A percentile compares a stretch with the other conserved stretches of the same genome.
Conservation (phyloP, 2,329 filamentous ascomycete genomes). For the Arthrobotrys pseudoclavata region DNA sequence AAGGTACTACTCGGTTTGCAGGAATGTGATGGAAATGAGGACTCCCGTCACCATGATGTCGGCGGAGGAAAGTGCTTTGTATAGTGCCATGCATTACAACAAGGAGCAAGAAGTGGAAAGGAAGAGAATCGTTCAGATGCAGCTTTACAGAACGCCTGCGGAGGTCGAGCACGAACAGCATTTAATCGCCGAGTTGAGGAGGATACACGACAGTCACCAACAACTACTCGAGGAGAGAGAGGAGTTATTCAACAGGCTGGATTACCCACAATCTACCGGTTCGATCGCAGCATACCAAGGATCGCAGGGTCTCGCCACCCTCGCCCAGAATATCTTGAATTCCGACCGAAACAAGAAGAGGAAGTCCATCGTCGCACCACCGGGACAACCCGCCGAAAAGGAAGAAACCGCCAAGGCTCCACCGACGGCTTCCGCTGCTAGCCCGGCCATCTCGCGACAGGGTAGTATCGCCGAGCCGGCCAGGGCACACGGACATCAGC, state of each 20-base stretch:
- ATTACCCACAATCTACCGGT: constrained; percentile 79
- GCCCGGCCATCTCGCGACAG: constrained; percentile 67
- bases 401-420: constrained; percentile 70
- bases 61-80: constrained; percentile 81
- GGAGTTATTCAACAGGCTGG: constrained; percentile 87
- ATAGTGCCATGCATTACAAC: constrained; percentile 92
- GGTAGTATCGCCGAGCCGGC: constrained; percentile 71
- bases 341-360: constrained; percentile 92
- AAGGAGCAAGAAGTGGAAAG: constrained; percentile 81
- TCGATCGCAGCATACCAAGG: constrained; percentile 84
- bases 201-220: constrained; percentile 88
- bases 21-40: constrained; percentile 82
- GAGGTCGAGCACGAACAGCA: constrained; percentile 94
- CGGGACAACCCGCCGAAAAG: constrained; percentile 68
- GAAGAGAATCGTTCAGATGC: constrained; percentile 85
- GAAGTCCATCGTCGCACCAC: constrained; percentile 71
- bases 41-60: constrained; percentile 90
- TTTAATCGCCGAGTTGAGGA: constrained; percentile 87
- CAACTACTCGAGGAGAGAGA: constrained; percentile 88
- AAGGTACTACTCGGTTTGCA: constrained; percentile 88
- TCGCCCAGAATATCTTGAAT: constrained; percentile 81
- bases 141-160: constrained; percentile 83
- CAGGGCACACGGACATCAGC: constrained; percentile 65
- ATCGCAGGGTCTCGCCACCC: constrained; percentile 80
- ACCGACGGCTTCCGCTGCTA: constrained; percentile 64